Percentiles rank a stretch among this genome's conserved stretches.
Conservation (phyloP, 2,329 filamentous ascomycete genomes). For the Fusarium nodosum region DNA sequence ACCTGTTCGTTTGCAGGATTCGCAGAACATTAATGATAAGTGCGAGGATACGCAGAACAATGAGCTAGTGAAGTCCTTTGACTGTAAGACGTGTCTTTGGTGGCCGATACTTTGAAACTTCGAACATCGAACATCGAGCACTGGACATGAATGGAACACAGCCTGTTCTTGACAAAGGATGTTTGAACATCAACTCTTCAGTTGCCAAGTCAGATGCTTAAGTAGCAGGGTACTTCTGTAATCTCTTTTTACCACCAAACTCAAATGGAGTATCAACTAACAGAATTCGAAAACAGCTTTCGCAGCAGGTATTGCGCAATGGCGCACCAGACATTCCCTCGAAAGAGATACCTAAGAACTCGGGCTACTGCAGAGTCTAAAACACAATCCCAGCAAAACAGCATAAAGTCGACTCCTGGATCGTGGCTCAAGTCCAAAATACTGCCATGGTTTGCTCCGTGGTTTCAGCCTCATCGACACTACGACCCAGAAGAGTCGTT, state of each 20-base stretch:
- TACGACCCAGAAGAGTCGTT: constrained; percentile 43
- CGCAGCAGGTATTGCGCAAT: constrained; percentile 4
- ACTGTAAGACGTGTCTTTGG: not conserved
- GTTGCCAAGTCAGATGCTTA: not conserved
- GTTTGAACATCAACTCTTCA: not conserved
- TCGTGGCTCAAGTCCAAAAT: constrained; percentile 28
- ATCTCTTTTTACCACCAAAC: not conserved
- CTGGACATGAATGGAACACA: not conserved
- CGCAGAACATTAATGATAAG: not conserved
- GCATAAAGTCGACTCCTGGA: constrained; percentile 3
- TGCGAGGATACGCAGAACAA: not conserved
- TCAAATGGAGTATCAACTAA: not conserved
- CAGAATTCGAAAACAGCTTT: not conserved
- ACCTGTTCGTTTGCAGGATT: not conserved
- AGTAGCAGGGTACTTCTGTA: not conserved
- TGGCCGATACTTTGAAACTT: not conserved
- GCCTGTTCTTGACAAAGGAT: not conserved
- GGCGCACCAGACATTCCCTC: constrained; percentile 2
- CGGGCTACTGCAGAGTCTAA: constrained; percentile 7
- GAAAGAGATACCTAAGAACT: constrained; percentile 27
- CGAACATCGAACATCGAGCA: not conserved
- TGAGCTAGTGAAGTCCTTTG: not conserved
- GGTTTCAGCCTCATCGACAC: constrained; percentile 37
- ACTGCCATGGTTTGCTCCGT: constrained; percentile 27
- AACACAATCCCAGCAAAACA: not conserved